Evolutionary conservation across 305 asterid genomes (phyloP).

Genomic region (Fraxinus albicans): DNA sequence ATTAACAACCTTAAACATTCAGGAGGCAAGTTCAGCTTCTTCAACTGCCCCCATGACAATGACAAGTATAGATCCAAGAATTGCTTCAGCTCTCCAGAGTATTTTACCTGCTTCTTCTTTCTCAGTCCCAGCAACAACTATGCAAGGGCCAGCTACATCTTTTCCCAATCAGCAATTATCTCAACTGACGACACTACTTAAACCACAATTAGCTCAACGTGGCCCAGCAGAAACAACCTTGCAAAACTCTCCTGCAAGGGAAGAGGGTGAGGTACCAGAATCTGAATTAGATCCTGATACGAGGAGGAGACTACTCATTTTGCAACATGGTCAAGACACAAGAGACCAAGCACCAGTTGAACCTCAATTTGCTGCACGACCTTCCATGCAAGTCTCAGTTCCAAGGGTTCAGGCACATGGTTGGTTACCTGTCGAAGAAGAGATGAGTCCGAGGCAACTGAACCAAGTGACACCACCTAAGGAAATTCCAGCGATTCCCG

Average conservation of each 20-base stretch:
- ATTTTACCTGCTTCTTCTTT: constrained; percentile 49
- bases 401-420: constrained; percentile 66
- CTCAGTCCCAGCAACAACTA: constrained; percentile 44
- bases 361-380: constrained; percentile 61
- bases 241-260: constrained; percentile 87
- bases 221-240: constrained; percentile 56
- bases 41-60: constrained; percentile 52
- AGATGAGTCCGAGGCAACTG: constrained; percentile 63
- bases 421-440: constrained; percentile 86
- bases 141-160: constrained; percentile 53
- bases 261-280: constrained; percentile 98
- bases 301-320: constrained; percentile 91
- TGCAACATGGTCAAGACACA: constrained; percentile 93
- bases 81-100: constrained; percentile 49
- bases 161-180: constrained; percentile 61
- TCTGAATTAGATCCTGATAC: constrained; percentile 98
- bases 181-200: constrained; percentile 51
- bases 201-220: constrained; percentile 52
- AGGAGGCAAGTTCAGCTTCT: constrained; percentile 75
- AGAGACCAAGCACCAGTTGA: constrained; percentile 76
- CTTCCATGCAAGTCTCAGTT: constrained; percentile 59
- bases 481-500: constrained; percentile 58
- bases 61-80: constrained; percentile 56
- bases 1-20: constrained; percentile 27
- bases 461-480: constrained; percentile 53